phyloP scores from a whole-genome alignment of 2,329 filamentous ascomycete genomes.

The Furcasterigmium furcatum region DNA sequence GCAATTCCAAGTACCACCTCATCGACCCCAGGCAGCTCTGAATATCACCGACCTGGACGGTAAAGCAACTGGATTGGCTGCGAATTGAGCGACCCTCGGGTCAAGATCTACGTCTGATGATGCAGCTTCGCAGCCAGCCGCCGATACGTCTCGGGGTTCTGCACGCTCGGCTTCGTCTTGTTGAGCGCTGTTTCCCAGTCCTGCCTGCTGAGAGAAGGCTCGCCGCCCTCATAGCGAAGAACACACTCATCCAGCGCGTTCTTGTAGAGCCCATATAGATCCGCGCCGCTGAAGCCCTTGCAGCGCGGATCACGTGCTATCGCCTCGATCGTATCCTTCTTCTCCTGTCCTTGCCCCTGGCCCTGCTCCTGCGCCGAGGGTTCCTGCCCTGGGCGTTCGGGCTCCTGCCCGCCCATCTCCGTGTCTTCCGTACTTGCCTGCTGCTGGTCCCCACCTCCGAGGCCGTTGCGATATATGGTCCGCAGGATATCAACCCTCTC shows the following conservation, averaged over 20 bases:
- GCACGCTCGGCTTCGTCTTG: conserved; percentile 47
- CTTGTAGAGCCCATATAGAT: conserved; percentile 44
- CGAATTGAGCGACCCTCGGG: too few relatives aligned
- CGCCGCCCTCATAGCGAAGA: conserved; percentile 16
- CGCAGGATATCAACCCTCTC: conserved; percentile 84
- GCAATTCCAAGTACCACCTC: too few relatives aligned
- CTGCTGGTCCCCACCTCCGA: conserved; percentile 29
- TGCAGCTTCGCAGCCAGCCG: conserved; percentile 26
- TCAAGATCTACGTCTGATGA: conserved; percentile 8
- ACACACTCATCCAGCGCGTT: conserved; percentile 44
- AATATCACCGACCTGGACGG: too few relatives aligned
- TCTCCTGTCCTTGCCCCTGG: too few relatives aligned
- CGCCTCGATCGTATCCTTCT: conserved; percentile 39
- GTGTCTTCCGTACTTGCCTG: conserved; percentile 37
- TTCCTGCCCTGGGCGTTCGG: too few relatives aligned
- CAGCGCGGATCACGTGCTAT: conserved; percentile 69
- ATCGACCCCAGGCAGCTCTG: too few relatives aligned
- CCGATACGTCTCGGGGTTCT: conserved; percentile 40
- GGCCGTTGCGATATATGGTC: conserved; percentile 55
- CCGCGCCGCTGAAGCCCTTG: conserved; percentile 71
- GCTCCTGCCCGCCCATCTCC: background rate
- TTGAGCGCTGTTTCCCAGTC: conserved; percentile 53
- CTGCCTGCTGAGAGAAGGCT: conserved; percentile 26
- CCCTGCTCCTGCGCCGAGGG: too few relatives aligned
- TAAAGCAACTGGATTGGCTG: too few relatives aligned